Conservation (phyloP, 208 protist genomes). For the Crithidia mellificae region DNA sequence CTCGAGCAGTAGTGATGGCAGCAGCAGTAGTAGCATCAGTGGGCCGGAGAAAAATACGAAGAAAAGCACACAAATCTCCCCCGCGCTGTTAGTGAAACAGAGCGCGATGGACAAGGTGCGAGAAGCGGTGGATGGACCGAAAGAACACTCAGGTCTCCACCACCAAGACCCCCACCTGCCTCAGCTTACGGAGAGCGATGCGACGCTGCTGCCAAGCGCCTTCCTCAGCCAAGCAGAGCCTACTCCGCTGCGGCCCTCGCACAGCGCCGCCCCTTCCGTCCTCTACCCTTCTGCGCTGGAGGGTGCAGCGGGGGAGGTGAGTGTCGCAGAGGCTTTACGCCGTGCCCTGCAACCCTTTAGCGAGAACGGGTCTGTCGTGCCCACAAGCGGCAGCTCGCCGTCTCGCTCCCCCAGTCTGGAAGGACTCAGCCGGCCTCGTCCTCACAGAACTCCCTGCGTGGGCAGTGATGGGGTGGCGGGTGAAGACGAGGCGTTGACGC, state of each 20-base stretch:
- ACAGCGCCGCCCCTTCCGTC: background rate
- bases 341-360: constrained; percentile 1
- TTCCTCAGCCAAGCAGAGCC: constrained; percentile 12
- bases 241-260: background rate
- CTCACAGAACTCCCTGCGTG: background rate
- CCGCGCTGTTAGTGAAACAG: constrained; percentile 2
- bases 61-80: background rate
- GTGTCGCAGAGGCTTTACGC: background rate
- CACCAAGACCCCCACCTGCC: no score
- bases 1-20: no score
- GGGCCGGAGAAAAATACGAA: no score
- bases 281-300: constrained; percentile 18
- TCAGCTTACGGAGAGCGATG: no score
- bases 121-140: background rate
- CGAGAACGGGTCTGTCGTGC: background rate
- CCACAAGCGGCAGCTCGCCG: background rate
- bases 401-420: background rate
- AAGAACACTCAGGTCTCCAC: no score
- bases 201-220: constrained; percentile 3
- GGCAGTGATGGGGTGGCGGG: background rate
- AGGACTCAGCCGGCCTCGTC: background rate
- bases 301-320: background rate
- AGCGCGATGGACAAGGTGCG: background rate
- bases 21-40: no score
- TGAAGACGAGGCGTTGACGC: no score